phyloP scores from a whole-genome alignment of 768 basidiomycete species.

The Hemileccinum rubropunctum region DNA sequence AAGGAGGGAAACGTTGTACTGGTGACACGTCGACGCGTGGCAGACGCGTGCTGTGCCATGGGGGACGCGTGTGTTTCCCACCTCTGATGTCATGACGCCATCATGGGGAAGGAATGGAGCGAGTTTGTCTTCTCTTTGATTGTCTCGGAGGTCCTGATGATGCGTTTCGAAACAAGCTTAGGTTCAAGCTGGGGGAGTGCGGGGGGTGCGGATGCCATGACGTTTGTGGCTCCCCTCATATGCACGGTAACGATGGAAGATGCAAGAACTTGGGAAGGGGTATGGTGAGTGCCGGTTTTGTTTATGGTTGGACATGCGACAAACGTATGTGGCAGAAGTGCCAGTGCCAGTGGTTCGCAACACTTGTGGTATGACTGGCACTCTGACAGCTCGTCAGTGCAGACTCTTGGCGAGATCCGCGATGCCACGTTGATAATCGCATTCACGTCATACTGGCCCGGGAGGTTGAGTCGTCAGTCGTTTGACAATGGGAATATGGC shows the following conservation, averaged over 20 bases:
- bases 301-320: slow-evolving; percentile 14
- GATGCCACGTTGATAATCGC: slow-evolving; percentile 12
- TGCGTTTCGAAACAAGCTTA: slow-evolving; percentile 7
- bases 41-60: slow-evolving; percentile 29
- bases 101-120: not conserved
- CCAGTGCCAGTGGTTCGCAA: too few species aligned
- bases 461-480: too few species aligned
- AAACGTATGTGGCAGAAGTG: slow-evolving; percentile 2
- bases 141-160: slow-evolving; percentile 13
- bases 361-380: too few species aligned
- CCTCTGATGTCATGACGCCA: slow-evolving; percentile 19
- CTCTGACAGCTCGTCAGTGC: not conserved
- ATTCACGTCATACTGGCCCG: not conserved
- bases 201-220: slow-evolving; percentile 19
- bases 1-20: slow-evolving; percentile 7
- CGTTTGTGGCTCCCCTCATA: slow-evolving; percentile 10
- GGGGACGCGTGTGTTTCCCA: slow-evolving; percentile 20
- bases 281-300: slow-evolving; percentile 1
- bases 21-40: slow-evolving; percentile 16
- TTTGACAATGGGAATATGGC: too few species aligned
- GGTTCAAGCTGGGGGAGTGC: too few species aligned
- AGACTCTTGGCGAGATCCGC: slow-evolving; percentile 11
- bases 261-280: not conserved
- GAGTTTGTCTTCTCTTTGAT: slow-evolving; percentile 6
- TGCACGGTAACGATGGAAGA: slow-evolving; percentile 9